Base-by-base conservation (phyloP, 345 rosid genomes). In the Populus nigra region DNA sequence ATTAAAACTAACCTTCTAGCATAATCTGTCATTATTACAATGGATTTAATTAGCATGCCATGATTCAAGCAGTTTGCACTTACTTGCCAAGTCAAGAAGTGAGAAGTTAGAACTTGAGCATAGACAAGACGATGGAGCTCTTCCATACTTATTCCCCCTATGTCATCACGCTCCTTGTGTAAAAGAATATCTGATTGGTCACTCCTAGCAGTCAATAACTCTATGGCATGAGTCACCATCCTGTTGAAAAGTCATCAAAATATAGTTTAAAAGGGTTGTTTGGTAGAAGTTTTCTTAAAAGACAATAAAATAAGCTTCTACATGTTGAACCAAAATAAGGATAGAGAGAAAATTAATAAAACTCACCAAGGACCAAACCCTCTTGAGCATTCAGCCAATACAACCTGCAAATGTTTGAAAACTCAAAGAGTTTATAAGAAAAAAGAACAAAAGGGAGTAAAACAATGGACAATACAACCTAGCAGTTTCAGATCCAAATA, bases 41-140 rank as follows among this genome's bases (percentile, higher is more conserved):
- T 25, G 20, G 8, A 45, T 45, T 67, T 47, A 8, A 39, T 7
- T 22, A 15, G 11, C 57, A 76, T 59, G 79, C 55, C 69, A 27
- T 29, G 36, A 70, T 43, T 73, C 23, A 70, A 76, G 72, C 41
- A 83, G 73, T 73, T 74, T 80, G 49, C 23, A 77, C 94, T 86
- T 84, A 94, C 98, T 85, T 94, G 99, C 97, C 99, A 96, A 67
- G 98, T 96, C 84, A 93, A 88, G 25, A 87, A 84, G 88, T 93
- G 98, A 69, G 98, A 90, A 72, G 95, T 89, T 71, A 96, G 87
- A 82, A 96, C 94, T 96, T 92, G 97, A 79, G 98, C 99, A 85
- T 93, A 93, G 76, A 85, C 91, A 84, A 96, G 92, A 59, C 97
- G 91, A 81, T 92, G 90, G 70, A 96, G 99, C 84, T 92, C 98